Evolutionary conservation across 2,329 filamentous ascomycete species (phyloP).

Genomic region (Zasmidium citrigriseum): DNA sequence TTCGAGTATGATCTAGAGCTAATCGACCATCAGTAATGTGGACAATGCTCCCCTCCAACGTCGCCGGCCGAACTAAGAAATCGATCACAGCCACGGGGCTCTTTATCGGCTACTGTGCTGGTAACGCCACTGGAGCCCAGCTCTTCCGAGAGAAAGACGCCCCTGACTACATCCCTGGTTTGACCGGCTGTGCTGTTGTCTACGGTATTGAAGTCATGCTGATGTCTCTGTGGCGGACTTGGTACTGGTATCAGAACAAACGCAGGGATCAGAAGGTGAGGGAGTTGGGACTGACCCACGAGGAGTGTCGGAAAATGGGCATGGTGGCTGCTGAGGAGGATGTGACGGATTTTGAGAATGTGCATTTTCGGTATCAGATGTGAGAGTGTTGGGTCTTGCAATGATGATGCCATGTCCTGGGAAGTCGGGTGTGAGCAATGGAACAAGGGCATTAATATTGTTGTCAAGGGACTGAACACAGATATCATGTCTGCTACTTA

Average conservation of each 20-base stretch:
- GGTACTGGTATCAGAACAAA: constrained; percentile 11
- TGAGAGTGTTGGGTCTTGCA: no score
- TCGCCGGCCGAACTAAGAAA: constrained; percentile 47
- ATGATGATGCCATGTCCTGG: no score
- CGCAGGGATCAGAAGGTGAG: constrained; percentile 3
- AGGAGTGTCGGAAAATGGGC: constrained; percentile 5
- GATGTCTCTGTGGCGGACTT: constrained; percentile 9
- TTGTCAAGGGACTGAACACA: no score
- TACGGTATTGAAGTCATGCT: constrained; percentile 6
- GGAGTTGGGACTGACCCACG: constrained; percentile 5
- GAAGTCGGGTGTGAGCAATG: no score
- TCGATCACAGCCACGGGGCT: constrained; percentile 46
- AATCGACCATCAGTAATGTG: constrained; percentile 2
- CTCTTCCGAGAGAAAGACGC: constrained; percentile 47
- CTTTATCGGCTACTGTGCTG: constrained; percentile 47
- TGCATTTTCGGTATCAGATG: constrained; percentile 6
- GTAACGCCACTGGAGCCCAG: constrained; percentile 48
- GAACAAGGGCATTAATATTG: no score
- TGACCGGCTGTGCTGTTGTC: constrained; percentile 37
- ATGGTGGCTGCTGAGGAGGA: constrained; percentile 10
- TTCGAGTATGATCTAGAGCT: not conserved
- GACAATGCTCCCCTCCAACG: constrained; percentile 39
- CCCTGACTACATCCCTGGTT: constrained; percentile 45
- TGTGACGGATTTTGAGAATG: constrained; percentile 9
- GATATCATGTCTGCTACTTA: no score